Evolutionary conservation across 345 rosid genomes (phyloP), one percentile per base, ranked within the genome.

Genomic region (Salix koriyanagi): DNA sequence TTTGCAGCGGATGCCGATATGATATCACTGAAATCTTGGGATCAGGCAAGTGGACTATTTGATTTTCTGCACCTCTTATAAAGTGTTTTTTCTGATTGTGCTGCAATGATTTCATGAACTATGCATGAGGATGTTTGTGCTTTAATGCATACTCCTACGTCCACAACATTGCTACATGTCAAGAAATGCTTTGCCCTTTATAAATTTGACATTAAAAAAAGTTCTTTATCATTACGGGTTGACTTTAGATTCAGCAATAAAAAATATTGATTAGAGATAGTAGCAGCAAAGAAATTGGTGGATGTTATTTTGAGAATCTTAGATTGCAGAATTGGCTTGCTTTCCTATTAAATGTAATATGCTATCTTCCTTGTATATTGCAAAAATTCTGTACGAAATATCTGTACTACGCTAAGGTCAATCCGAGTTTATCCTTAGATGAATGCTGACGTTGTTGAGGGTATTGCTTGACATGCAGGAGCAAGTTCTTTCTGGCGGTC

Each of bases 1-100:
- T 93, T 93, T 88, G 94, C 98, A 19, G 92, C 89, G 67, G 98
- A 93, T 84, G 94, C 94, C 1, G 95, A 93, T 83, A 81, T 87
- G 88, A 93, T 93, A 73, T 93, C 98, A 16, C 85, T 91, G 36
- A 91, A 88, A 87, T 85, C 85, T 71, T 93, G 98, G 98, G 98
- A 93, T 88, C 94, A 91, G 96, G 97, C 80, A 85, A 88, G 90
- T 77, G 37, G 61, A 77, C 9, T 12, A 9, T 75, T 32, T 41
- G 1, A 32, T 73, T 7, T 46, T 60, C 32, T 56, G 44, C 28
- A 39, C 13, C 58, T 67, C 72, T 52, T 25, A 1, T 34, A 6
- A 44, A 48, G 8, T 54, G 36, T 7, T 32, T 32, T 28, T 25
- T 25, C 25, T 30, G 11, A 19, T 65, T 65, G 36, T 7, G n/a